Evolutionary conservation across 1,139 yeast genomes (phyloP), one percentile per base, ranked within the genome.

Genomic region (Debaryomyces nepalensis): DNA sequence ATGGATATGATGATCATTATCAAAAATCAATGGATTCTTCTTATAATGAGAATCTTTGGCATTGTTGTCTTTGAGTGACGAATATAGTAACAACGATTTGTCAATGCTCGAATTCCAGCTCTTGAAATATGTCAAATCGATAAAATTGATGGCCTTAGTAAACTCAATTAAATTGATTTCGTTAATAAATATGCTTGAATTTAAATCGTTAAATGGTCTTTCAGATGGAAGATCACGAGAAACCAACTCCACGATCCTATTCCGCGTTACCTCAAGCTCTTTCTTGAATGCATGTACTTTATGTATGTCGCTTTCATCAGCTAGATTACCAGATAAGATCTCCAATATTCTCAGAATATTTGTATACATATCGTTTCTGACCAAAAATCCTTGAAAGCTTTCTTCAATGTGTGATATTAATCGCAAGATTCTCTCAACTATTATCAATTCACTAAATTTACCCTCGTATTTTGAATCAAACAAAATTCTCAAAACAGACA

Each of bases 81-180:
- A 61, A 40, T 53, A 55, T 22, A 73, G 54, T 40, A 73, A 57
- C 34, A 73, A 58, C 4, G 77, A 72, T 48, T 73, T 73, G 49
- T 74, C 79, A 27, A 68, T 57, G 47, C 84, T 78, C 3, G 97
- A 90, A 41, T 88, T 84, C 97, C 97, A 91, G 9, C 66, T 61
- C 21, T 61, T 63, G 55, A 75, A 77, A 54, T 81, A 85, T 41
- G 70, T 73, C 47, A 80, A 61, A 54, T 83, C 85, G 36, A 85
- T 78, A 12, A 71, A 61, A 47, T 79, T 80, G 32, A 85, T 73
- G 41, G 79, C 77, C n/a, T 66, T 58, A 0, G 87, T 82, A 33
- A 86, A 63, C 8, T 68, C 72, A 5, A 74, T 64, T 23, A 81
- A 57, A 49, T 81, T 78, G 18, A 75, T 48, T 18, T 68, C 64